Evolutionary conservation across 345 rosid genomes (phyloP).

Genomic region (Populus pruinosa): DNA sequence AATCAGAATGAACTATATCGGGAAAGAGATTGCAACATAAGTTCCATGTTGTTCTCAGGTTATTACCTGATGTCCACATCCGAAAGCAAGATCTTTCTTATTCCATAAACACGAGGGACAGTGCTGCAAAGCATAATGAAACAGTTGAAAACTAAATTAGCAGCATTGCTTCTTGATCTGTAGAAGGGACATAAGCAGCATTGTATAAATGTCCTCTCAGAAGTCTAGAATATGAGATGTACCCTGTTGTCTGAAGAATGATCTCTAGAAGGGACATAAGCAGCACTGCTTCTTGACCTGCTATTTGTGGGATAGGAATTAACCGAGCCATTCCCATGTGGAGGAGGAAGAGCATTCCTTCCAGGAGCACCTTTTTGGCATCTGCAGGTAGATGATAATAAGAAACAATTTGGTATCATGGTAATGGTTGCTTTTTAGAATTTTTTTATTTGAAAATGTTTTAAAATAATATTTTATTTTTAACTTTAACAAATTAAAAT

Average conservation of each 20-base stretch:
- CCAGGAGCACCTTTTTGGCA: conserved; percentile 9
- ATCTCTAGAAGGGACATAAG: background rate
- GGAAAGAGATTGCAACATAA: background rate
- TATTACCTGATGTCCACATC: conserved; percentile 42
- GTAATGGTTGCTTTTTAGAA: no score
- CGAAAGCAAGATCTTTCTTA: conserved; percentile 39
- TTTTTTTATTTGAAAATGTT: no score
- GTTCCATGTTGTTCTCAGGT: background rate
- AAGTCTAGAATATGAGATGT: background rate
- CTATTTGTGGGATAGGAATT: background rate
- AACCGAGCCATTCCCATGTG: background rate
- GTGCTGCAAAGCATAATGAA: conserved; percentile 11
- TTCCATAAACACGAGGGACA: conserved; percentile 32
- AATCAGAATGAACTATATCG: background rate
- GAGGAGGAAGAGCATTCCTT: conserved; percentile 22
- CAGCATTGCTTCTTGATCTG: no score
- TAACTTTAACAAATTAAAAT: no score
- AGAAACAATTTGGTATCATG: no score
- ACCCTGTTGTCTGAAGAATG: conserved; percentile 13
- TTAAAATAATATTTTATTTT: no score
- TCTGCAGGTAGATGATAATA: conserved; percentile 1
- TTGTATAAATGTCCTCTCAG: background rate
- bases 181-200: no score
- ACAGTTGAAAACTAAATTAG: background rate
- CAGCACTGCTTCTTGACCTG: background rate